These are phyloP conservation scores for Carnegiea gigantea DNA, from an alignment of 179 eudicot genomes.

Conservation along the genomic window DNA sequence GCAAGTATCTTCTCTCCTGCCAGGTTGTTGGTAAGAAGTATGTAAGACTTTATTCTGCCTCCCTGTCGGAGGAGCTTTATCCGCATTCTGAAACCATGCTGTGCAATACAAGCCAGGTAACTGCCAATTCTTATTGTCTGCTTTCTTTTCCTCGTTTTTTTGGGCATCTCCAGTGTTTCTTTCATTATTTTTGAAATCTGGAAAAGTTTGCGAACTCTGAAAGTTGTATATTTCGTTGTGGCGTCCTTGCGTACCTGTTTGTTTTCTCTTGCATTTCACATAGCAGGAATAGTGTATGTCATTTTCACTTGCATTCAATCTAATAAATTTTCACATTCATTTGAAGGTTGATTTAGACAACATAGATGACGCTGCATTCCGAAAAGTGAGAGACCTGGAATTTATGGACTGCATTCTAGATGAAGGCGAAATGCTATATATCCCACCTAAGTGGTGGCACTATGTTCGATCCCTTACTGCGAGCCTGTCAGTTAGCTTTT, in stretches of 20 bases:
- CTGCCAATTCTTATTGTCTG: too few species aligned
- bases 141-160: too few species aligned
- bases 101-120: slow-evolving; percentile 93
- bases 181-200: neutral
- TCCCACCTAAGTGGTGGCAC: slow-evolving; percentile 99
- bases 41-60: slow-evolving; percentile 80
- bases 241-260: too few species aligned
- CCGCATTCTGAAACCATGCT: slow-evolving; percentile 91
- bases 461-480: slow-evolving; percentile 82
- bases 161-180: neutral
- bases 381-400: slow-evolving; percentile 63
- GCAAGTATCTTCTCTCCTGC: slow-evolving; percentile 21
- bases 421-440: slow-evolving; percentile 99
- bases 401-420: slow-evolving; percentile 84
- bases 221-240: neutral
- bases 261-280: neutral
- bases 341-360: slow-evolving; percentile 80
- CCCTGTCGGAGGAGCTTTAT: slow-evolving; percentile 72
- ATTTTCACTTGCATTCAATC: slow-evolving; percentile 3
- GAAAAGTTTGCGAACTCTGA: neutral
- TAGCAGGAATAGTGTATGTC: neutral
- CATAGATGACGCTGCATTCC: slow-evolving; percentile 64
- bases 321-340: slow-evolving; percentile 11
- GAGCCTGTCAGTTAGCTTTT: slow-evolving; percentile 93
- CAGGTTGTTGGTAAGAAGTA: slow-evolving; percentile 98